phyloP scores from a whole-genome alignment of 805 yeast genomes.

The Cephaloascus fragrans region DNA sequence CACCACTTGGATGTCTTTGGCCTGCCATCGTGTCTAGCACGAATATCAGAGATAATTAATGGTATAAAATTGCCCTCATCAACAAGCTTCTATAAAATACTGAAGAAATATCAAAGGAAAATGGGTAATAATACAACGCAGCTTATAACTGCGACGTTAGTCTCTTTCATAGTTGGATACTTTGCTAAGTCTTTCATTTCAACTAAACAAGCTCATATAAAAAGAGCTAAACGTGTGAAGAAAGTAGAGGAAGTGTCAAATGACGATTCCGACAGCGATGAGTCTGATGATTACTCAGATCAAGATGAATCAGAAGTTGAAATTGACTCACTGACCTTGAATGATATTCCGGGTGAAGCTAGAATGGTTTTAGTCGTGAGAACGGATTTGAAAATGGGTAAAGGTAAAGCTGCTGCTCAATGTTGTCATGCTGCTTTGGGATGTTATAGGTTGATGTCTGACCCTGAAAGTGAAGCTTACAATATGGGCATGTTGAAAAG shows the following conservation, averaged over 20 bases:
- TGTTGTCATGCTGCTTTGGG: constrained; percentile 97
- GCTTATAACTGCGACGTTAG: constrained; percentile 13
- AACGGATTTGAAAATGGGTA: constrained; percentile 82
- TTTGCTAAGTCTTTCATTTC: constrained; percentile 8
- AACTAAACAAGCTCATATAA: too few relatives aligned
- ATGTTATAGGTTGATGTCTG: constrained; percentile 61
- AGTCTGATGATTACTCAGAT: constrained; percentile 25
- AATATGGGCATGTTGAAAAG: constrained; percentile 56
- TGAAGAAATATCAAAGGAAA: too few relatives aligned
- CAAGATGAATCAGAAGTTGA: constrained; percentile 43
- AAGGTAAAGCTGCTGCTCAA: constrained; percentile 96
- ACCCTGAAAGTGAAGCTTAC: constrained; percentile 39
- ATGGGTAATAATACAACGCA: constrained; percentile 6
- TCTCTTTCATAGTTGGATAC: constrained; percentile 20
- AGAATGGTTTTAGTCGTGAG: constrained; percentile 84
- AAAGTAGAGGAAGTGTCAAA: too few relatives aligned
- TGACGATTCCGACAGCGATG: too few relatives aligned
- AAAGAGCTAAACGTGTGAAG: too few relatives aligned
- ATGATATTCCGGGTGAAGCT: constrained; percentile 68
- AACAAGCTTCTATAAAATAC: too few relatives aligned
- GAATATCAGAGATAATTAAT: too few relatives aligned
- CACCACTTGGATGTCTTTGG: too few relatives aligned
- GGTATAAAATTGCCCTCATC: too few relatives aligned
- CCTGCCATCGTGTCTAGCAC: too few relatives aligned
- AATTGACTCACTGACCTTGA: constrained; percentile 49